Evolutionary conservation across 805 yeast genomes (phyloP), one percentile per base, ranked within the genome.

Genomic region (Ogataea haglerorum): DNA sequence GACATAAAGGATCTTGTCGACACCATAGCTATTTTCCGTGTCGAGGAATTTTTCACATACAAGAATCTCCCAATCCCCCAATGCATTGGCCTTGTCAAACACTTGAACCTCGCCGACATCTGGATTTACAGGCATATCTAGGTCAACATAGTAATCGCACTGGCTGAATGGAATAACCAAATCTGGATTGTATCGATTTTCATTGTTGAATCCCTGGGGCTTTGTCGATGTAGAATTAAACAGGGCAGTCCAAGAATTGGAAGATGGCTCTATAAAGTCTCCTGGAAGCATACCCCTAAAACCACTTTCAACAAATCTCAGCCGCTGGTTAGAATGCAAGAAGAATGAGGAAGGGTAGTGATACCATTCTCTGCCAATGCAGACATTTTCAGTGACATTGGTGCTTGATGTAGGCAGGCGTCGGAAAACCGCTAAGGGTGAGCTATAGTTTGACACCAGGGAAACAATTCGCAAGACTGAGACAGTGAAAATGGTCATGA

Each of bases 351-450:
- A 80, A 8, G 98, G 96, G 62, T 69, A 90, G 56, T 91, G 85
- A 56, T 87, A 88, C 97, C 97, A 90, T 64, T 91, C 97, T 43
- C 95, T 74, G 2, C 96, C 97, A n/a, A 85, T 72, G 62, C 98
- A 91, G 0, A 91, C 82, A 49, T 78, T 82, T 26, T 64, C 65
- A 10, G 46, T 42, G 1, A 50, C 46, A 2, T 51, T 15, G 2
- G 47, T 17, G 16, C 18, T 35, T 14, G 56, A 40, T 2, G 46
- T 42, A 19, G 73, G 71, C 10, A 74, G 49, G 22, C 65, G 67
- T n/a, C 65, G 51, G 53, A 79, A 82, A 1, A 83, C 76, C 0
- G 65, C 51, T 36, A 88, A 63, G 5, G 96, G 95, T 0, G 95
- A 86, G 22, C 77, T 65, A 56, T 90, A 89, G 54, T 85, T 86